A percentile compares a stretch with the other conserved stretches of the same genome.
These are phyloP conservation scores for Apiospora arundinis DNA, from an alignment of 2,329 filamentous ascomycete genomes.

Conservation along the genomic window DNA sequence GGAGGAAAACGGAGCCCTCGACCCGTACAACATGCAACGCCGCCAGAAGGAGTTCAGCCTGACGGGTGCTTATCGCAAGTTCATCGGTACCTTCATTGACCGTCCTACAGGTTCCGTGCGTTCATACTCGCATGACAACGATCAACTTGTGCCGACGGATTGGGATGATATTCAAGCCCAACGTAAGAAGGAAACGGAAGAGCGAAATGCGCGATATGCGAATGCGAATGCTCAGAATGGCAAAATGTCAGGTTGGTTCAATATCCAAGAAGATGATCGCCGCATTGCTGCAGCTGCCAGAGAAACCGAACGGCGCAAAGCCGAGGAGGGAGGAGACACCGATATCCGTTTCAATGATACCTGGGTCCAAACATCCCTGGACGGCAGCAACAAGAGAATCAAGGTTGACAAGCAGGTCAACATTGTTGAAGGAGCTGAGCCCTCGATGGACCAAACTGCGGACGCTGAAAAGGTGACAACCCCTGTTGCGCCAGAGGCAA, in stretches of 20 bases:
- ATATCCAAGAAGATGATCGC: slow-evolving; percentile 34
- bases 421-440: not conserved
- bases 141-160: slow-evolving; percentile 91
- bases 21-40: slow-evolving; percentile 87
- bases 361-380: slow-evolving; percentile 47
- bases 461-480: not conserved
- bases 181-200: slow-evolving; percentile 31
- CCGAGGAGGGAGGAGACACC: slow-evolving; percentile 29
- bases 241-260: slow-evolving; percentile 33
- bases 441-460: not conserved
- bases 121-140: slow-evolving; percentile 71
- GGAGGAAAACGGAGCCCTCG: slow-evolving; percentile 76
- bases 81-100: slow-evolving; percentile 75
- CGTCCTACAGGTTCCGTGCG: slow-evolving; percentile 72
- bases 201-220: slow-evolving; percentile 29
- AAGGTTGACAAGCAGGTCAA: slow-evolving; percentile 37
- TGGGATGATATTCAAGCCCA: slow-evolving; percentile 65
- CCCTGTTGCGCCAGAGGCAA: not conserved
- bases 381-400: slow-evolving; percentile 49
- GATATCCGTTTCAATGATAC: slow-evolving; percentile 44
- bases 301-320: slow-evolving; percentile 37
- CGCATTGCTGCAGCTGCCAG: slow-evolving; percentile 34
- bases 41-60: slow-evolving; percentile 87
- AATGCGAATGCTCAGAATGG: slow-evolving; percentile 30
- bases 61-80: slow-evolving; percentile 85